Percentiles rank a stretch among this genome's conserved stretches.
phyloP scores from a whole-genome alignment of 345 rosid genomes.

The Dipteronia sinensis region DNA sequence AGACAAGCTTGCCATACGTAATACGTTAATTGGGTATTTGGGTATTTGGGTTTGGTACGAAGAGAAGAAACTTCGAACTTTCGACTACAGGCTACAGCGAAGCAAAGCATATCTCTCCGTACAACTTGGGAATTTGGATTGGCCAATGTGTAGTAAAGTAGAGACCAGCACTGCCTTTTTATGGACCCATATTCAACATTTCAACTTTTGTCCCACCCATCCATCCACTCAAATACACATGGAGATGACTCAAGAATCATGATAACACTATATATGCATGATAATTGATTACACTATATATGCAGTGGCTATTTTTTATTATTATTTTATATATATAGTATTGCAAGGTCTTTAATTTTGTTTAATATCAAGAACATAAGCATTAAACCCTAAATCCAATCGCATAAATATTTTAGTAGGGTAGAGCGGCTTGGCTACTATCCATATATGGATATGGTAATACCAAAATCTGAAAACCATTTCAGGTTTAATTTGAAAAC shows the following conservation, averaged over 20 bases:
- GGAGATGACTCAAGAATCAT: background rate
- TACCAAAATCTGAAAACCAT: no score
- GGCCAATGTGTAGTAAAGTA: background rate
- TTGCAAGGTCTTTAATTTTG: no score
- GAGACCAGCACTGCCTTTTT: background rate
- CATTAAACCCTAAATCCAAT: no score
- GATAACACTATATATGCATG: no score
- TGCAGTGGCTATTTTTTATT: no score
- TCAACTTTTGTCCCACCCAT: background rate
- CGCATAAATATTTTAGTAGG: background rate
- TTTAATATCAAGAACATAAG: no score
- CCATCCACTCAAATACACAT: background rate
- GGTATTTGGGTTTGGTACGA: background rate
- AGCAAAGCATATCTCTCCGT: background rate
- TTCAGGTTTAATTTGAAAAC: no score
- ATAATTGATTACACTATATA: no score
- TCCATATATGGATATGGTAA: no score
- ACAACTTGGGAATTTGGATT: background rate
- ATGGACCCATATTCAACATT: background rate
- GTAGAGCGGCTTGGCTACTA: no score
- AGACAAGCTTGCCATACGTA: background rate
- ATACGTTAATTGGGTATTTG: no score
- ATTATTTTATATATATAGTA: no score
- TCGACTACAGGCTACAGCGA: background rate
- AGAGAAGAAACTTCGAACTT: slow-evolving; percentile 12